Evolutionary conservation across 1,284 basidiomycete species (phyloP).

Genomic region (Wolfiporia cocos): DNA sequence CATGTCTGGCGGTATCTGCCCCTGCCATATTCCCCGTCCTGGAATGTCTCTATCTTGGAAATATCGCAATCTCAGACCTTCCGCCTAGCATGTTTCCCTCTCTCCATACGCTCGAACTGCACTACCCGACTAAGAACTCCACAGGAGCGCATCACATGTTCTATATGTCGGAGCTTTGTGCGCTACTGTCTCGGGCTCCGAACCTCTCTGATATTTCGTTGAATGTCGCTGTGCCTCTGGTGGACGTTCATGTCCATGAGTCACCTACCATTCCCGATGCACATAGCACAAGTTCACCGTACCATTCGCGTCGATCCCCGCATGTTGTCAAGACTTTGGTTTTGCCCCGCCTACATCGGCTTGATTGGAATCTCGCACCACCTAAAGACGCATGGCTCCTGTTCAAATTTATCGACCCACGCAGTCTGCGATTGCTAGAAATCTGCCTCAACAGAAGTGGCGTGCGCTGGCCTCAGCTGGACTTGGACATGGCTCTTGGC

Average conservation of each 20-base stretch:
- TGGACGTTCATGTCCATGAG: constrained; percentile 5
- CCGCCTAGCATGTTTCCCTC: background rate
- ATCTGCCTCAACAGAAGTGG: constrained; percentile 5
- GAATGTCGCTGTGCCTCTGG: constrained; percentile 6
- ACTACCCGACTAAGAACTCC: background rate
- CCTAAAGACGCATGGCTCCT: constrained; percentile 11
- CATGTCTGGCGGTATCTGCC: background rate
- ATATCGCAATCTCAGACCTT: background rate
- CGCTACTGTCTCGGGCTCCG: constrained; percentile 6
- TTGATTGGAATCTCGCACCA: constrained; percentile 12
- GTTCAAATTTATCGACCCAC: constrained; percentile 9
- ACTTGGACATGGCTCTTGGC: background rate
- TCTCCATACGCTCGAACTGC: background rate
- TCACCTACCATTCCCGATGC: background rate
- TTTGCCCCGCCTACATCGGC: constrained; percentile 5
- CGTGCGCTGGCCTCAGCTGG: constrained; percentile 2
- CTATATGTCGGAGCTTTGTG: constrained; percentile 5
- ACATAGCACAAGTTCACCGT: background rate
- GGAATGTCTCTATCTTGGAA: background rate
- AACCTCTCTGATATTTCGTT: constrained; percentile 4
- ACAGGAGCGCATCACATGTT: background rate
- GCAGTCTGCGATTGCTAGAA: constrained; percentile 6
- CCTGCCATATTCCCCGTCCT: background rate
- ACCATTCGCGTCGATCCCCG: background rate
- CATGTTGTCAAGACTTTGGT: too few relatives aligned